Base-by-base conservation (phyloP, 1,284 basidiomycete species). In the Apiotrichum montevideense region DNA sequence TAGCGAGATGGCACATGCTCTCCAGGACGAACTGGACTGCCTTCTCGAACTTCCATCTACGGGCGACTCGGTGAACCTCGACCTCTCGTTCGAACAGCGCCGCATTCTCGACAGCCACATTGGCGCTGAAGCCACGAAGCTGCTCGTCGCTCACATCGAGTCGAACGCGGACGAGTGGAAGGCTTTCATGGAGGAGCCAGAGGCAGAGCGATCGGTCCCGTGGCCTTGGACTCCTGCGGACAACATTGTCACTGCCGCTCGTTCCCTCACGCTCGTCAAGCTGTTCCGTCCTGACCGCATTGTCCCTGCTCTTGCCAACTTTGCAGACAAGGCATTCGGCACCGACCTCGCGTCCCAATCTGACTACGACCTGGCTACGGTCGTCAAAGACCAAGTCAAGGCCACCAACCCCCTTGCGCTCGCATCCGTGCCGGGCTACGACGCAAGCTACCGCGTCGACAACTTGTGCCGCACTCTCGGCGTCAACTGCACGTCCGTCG, bases 391-490 rank as follows among this genome's bases (percentile, higher is more conserved):
- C 63, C 89, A 97, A 71, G 83, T 93, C 39, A 82, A 83, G 10
- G 82, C 91, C 1, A 81, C 83, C 2, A 91, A 89, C 1, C 92
- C 94, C 1, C 77, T 97, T n/a, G 87, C 90, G 9, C 79, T 98
- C 51, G 85, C 92, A 39, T 97, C 93, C 6, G 90, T 97, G 3
- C 85, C 90, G 1, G 94, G 94, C n/a, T 94, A 96, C 70, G 94
- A 98, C 73, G 94, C 94, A 9, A 93, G 91, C 73, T 97, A 94
- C 74, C 84, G 88, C 52, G 89, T 97, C 35, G 94, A 97, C 67
- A 89, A 87, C 65, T 82, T 96, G 42, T 86, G 93, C 63, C 85
- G 87, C 68, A 84, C 85, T 47, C 85, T 84, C 10, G 85, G 85
- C 32, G 80, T 83, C 42, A 84, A 85, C 35, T 94, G 90, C 59